Evolutionary conservation across 169 alveolate species (phyloP), one percentile per base, ranked within the genome.

Genomic region (Plasmodium gaboni): DNA sequence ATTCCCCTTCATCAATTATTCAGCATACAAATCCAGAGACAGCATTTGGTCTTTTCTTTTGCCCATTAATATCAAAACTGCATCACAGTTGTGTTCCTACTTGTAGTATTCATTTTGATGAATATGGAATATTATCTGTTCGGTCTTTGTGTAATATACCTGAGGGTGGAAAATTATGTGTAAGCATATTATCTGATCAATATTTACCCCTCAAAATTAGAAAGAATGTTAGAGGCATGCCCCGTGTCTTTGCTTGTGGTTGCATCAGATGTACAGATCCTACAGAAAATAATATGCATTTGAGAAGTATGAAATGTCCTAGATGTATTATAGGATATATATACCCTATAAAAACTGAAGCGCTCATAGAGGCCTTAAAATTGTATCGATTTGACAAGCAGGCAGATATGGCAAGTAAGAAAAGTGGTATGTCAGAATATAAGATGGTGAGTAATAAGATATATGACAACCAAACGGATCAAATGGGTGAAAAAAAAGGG

Each of bases 51-150:
- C 74, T 93, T 6, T 96, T 89, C 12, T 94, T 94, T 28, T 92
- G 92, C 22, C 89, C 91, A 0, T 74, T 88, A 17, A 57, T 92
- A 13, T 74, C 95, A 3, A 51, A 88, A 86, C 87, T 96, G 46
- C 96, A 94, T 24, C 98, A 96, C 86, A 95, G 98, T 67, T 86
- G 96, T 73, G 88, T 92, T 15, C 98, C 98, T 5, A 95, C 97
- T 0, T 94, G 97, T 48, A 89, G 88, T 13, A 71, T 88, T 57
- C 73, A 92, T 64, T 89, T 95, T 53, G 96, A 94, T 73, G 96
- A 91, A 28, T 89, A 93, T 57, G 96, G 97, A n/a, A 63, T 65
- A 48, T 50, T 96, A 50, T 86, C 97, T 32, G 87, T 96, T 10
- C 48, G 98, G 53, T 90, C 98, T 9, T 73, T 96, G 1, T 95